Evolutionary conservation across 1,284 basidiomycete species (phyloP).

Genomic region (Quambalaria eucalypti): DNA sequence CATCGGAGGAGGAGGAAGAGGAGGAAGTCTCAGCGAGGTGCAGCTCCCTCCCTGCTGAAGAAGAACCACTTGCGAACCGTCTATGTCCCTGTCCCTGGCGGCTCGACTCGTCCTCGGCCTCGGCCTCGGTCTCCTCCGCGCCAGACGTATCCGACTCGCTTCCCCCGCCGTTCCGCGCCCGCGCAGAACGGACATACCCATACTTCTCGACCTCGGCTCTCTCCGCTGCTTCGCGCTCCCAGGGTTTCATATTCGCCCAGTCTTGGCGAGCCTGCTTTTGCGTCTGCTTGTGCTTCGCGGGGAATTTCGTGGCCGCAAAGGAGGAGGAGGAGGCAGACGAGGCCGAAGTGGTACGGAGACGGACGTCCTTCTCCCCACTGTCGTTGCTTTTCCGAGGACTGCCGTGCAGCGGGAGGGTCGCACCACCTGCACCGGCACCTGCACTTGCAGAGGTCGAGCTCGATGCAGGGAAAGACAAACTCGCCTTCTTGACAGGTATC

Average conservation of each 20-base stretch:
- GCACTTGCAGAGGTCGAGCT: neutral
- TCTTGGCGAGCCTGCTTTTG: neutral
- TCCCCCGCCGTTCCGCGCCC: no score
- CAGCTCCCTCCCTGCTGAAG: neutral
- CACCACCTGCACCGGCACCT: neutral
- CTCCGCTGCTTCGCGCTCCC: conserved; percentile 28
- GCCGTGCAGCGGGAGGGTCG: neutral
- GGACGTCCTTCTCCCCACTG: neutral
- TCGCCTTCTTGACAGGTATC: no score
- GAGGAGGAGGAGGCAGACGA: neutral
- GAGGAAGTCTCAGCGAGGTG: neutral
- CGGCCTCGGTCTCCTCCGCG: conserved; percentile 5
- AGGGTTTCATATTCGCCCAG: conserved; percentile 17
- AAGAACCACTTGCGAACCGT: no score
- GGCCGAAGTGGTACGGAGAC: neutral
- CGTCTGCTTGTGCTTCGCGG: neutral
- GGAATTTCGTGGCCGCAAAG: neutral
- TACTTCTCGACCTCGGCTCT: conserved; percentile 9
- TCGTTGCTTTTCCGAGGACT: neutral
- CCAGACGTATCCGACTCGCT: conserved; percentile 1
- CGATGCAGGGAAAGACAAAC: no score
- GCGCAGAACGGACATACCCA: conserved; percentile 9
- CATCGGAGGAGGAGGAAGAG: neutral
- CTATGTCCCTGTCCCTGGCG: no score
- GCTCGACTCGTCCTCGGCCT: neutral